Base-by-base conservation (phyloP, 129 eudicot species). In the Kitagawia praeruptora region DNA sequence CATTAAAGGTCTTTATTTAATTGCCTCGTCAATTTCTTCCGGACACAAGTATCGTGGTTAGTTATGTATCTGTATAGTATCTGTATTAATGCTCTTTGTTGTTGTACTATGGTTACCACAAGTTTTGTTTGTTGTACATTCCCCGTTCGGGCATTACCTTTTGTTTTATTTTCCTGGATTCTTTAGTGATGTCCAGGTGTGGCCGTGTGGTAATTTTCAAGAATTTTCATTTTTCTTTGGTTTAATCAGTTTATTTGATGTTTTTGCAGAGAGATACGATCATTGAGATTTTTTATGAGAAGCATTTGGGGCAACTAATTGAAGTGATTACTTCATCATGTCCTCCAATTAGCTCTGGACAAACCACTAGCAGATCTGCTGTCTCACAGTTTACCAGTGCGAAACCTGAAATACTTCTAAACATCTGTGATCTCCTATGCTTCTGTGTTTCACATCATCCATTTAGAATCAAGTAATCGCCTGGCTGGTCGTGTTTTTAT, bases 371-470 rank as follows among this genome's bases (percentile, higher is more conserved):
- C 76, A 79, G 81, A 74, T 70, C 89, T 79, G 83, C 67, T 27
- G 83, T 77, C 47, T 82, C 83, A 58, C 63, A 85, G 75, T 77
- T 38, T 77, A 80, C 63, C 48, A 72, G 86, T 28, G 91, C 83
- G 70, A 96, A 85, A 85, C 98, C 99, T 75, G 99, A 96, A 79
- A 92, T 96, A 83, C 87, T 96, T 75, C 31, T 89, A 34, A 92
- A 90, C 87, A 89, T 92, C 46, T 92, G 93, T 77, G 99, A 96
- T 77, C 88, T 96, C 74, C 86, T 96, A 77, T 92, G 99, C 85
- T 96, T 92, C 83, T 96, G 99, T 49, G 90, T 96, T 84, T 70
- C 85, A 86, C 97, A 92, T 80, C 99, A 96, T 86, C 96, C 96
- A 64, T 83, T 75, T 71, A 89, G 91, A 77, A 92, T 96, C 87